Evolutionary conservation across 768 basidiomycete genomes (phyloP), one percentile per base, ranked within the genome.

Genomic region (Tricholoma sp.): DNA sequence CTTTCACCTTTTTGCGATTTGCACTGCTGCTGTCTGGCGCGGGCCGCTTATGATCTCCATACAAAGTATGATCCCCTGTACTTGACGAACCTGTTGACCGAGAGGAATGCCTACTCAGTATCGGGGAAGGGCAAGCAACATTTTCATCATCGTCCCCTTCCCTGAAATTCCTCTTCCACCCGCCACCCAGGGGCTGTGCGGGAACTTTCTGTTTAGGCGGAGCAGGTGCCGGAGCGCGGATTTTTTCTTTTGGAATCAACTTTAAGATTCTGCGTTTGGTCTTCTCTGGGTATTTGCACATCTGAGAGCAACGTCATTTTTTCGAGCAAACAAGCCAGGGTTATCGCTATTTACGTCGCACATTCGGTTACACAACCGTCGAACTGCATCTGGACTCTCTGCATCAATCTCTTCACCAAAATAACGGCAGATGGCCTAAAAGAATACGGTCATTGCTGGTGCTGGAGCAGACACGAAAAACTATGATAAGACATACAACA

Each of bases 281-380:
- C 71, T 85, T 91, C 20, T 85, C 84, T 0, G 89, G 87, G 59
- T 84, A 83, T 69, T 88, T 90, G 72, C 91, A 93, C 3, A 91
- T 78, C 91, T 92, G 54, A 9, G 10, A 10, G 24, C 28, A 28
- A 33, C 18, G 15, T 31, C 32, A 18, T 47, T 32, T 12, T 7
- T 52, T 54, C 55, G 49, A 29, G 55, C 2, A n/a, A 8, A 24
- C 24, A 47, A 51, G 9, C 37, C 39, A 37, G 33, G 24, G 42
- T 6, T 10, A 1, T n/a, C 18, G 1, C 39, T 31, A 63, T 84
- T 24, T 63, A 91, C 91, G 66, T 94, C 91, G 62, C 91, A 94
- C 89, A 91, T 92, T 48, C 76, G 74, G 52, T 86, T 69, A 62
- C 91, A 94, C 61, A 88, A 83, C 4, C 64, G 63, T 54, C 76